Evolutionary conservation across 2,329 filamentous ascomycete species (phyloP).

Genomic region (Alternaria longipes): DNA sequence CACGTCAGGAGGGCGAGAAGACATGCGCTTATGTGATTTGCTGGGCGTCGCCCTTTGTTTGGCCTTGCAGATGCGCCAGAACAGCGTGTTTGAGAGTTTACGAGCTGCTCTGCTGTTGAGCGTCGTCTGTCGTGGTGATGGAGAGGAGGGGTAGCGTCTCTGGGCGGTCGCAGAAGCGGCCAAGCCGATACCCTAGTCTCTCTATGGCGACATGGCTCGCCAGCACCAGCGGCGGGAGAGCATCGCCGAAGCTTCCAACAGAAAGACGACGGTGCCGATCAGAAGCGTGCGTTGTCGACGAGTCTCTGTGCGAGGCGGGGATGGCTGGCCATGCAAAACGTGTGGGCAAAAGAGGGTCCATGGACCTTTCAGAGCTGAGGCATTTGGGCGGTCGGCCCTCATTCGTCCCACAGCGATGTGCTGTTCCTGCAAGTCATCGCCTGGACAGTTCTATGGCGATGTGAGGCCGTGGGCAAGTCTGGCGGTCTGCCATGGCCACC

Average conservation of each 20-base stretch:
- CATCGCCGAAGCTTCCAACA: slow-evolving; percentile 12
- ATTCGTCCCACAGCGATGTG: slow-evolving; percentile 29
- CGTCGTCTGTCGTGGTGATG: slow-evolving; percentile 10
- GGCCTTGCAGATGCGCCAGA: slow-evolving; percentile 14
- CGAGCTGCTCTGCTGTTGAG: slow-evolving; percentile 2
- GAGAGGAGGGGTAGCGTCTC: slow-evolving; percentile 2
- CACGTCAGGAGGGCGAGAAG: slow-evolving; percentile 33
- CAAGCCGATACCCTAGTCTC: slow-evolving; percentile 13
- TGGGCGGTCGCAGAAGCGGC: slow-evolving; percentile 35
- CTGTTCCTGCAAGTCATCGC: slow-evolving; percentile 38
- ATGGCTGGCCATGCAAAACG: slow-evolving; percentile 19
- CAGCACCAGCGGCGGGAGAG: slow-evolving; percentile 5
- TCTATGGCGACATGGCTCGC: slow-evolving; percentile 3
- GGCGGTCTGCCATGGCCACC: slow-evolving; percentile 26
- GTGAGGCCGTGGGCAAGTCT: slow-evolving; percentile 8
- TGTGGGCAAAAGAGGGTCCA: slow-evolving; percentile 14
- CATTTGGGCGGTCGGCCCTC: slow-evolving; percentile 26
- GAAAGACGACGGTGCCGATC: slow-evolving; percentile 18
- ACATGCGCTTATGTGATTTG: slow-evolving; percentile 28
- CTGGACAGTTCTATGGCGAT: slow-evolving; percentile 10
- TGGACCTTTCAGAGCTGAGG: slow-evolving; percentile 23
- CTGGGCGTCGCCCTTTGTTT: slow-evolving; percentile 4
- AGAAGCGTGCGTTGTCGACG: slow-evolving; percentile 27
- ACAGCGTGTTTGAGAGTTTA: slow-evolving; percentile 18
- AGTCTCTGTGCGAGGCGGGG: slow-evolving; percentile 24